phyloP scores from a whole-genome alignment of 1,139 yeast species.

The Taphrina deformans region DNA sequence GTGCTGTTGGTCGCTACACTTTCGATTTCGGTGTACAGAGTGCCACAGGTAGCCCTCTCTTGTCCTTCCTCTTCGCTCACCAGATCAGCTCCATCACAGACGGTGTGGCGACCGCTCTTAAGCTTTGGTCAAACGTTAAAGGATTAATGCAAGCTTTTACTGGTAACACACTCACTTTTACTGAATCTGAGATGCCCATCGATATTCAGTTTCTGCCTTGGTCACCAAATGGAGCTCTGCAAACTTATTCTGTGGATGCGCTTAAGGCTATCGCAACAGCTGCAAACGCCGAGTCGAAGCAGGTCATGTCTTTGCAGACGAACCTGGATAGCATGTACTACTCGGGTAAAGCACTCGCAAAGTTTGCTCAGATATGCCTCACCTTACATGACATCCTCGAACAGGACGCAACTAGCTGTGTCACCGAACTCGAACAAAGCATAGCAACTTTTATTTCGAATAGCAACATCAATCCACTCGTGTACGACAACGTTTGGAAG shows the following conservation, averaged over 20 bases:
- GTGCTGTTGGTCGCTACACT: constrained; percentile 53
- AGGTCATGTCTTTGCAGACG: constrained; percentile 57
- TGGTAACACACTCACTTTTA: constrained; percentile 54
- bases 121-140: constrained; percentile 61
- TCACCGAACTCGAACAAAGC: constrained; percentile 56
- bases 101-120: constrained; percentile 48
- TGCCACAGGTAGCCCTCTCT: constrained; percentile 48
- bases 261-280: constrained; percentile 52
- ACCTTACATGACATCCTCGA: constrained; percentile 62
- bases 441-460: constrained; percentile 55
- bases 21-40: constrained; percentile 50
- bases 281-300: constrained; percentile 60
- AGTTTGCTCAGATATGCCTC: constrained; percentile 68
- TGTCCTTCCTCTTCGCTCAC: constrained; percentile 72
- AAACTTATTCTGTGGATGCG: constrained; percentile 56
- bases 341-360: constrained; percentile 72
- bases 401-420: constrained; percentile 53
- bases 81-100: constrained; percentile 57
- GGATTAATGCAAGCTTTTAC: constrained; percentile 65
- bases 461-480: constrained; percentile 58
- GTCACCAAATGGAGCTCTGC: constrained; percentile 46
- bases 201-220: constrained; percentile 52
- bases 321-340: constrained; percentile 57
- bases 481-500: constrained; percentile 65
- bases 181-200: constrained; percentile 60